phyloP scores from a whole-genome alignment of 768 basidiomycete species.

The Tricholoma sp. region DNA sequence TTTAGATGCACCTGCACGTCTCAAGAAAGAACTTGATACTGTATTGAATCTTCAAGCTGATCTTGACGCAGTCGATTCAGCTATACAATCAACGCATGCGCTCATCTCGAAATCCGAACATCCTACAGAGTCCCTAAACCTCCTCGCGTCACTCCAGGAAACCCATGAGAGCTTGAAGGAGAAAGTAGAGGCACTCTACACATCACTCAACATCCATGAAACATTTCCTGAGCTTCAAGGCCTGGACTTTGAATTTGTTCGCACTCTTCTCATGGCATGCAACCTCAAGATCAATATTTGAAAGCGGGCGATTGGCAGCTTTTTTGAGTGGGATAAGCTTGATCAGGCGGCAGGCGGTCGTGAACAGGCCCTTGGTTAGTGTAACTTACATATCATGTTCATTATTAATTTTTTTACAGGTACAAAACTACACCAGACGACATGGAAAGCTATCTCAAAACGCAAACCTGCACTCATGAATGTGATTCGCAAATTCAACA shows the following conservation, averaged over 20 bases:
- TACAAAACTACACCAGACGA: constrained; percentile 27
- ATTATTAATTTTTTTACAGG: constrained; percentile 8
- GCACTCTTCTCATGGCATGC: constrained; percentile 25
- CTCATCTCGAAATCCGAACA: neutral
- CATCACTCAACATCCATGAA: constrained; percentile 27
- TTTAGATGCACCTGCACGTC: constrained; percentile 20
- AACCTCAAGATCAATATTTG: constrained; percentile 36
- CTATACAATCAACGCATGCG: constrained; percentile 9
- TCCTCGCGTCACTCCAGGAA: constrained; percentile 16
- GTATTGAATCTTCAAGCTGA: constrained; percentile 24
- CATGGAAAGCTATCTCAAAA: constrained; percentile 21
- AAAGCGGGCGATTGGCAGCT: constrained; percentile 26
- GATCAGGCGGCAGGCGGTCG: constrained; percentile 7
- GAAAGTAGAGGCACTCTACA: constrained; percentile 26
- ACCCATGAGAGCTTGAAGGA: constrained; percentile 16
- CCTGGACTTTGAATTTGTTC: constrained; percentile 23
- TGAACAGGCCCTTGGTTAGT: constrained; percentile 2
- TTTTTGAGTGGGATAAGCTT: constrained; percentile 33
- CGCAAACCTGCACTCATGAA: constrained; percentile 18
- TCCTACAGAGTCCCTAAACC: constrained; percentile 1
- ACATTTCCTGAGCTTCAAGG: constrained; percentile 27
- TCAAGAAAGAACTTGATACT: constrained; percentile 28
- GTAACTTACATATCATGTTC: neutral
- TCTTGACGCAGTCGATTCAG: constrained; percentile 16
- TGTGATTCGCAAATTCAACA: constrained; percentile 24